Evolutionary conservation across 352 stramenopile species (phyloP), one percentile per base, ranked within the genome.

Genomic region (Blastocystis sp.): DNA sequence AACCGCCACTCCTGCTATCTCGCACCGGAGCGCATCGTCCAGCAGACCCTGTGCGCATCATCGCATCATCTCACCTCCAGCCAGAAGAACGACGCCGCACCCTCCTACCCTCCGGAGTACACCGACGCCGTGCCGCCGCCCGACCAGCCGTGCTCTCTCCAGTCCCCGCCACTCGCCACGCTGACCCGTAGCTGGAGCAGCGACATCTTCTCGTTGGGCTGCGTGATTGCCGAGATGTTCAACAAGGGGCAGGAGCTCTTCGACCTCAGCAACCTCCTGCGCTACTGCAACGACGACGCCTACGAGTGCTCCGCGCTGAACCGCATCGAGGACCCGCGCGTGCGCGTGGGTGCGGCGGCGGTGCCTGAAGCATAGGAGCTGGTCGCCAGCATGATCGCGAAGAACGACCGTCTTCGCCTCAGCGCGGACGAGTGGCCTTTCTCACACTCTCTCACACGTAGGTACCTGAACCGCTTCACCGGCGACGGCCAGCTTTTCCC

Each of bases 181-280:
- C 28, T 65, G 23, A 19, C 48, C 14, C 34, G 71, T 81, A 81
- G 71, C 60, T 81, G 71, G 71, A 81, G 71, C 60, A 62, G 40
- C 28, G 97, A 99, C 91, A 95, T 98, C 66, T 99, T 99, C 91
- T 98, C 95, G 59, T 92, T 95, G 10, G 96, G 96, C 10, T 99
- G 97, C 91, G 94, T 98, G 2, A 97, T 99, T 53, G 95, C 96
- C 11, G 96, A 99, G 91, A 59, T 89, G 23, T 89, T 88, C 53
- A 60, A 11, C 2, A 59, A 88, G 10, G 76, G 76, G 11, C 76
- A 88, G 40, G 59, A 82, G 43, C 86, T 82, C 23, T 89, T 89
- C 53, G 65, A 82, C 19, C 62, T 89, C 11, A 43, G 94, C 28
- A 93, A 92, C n/a, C 87, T 97, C 17, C 89, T 97, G 17, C 93